These are phyloP conservation scores for Tolypocladium sp. DNA, from an alignment of 2,329 filamentous ascomycete species.

Conservation along the genomic window DNA sequence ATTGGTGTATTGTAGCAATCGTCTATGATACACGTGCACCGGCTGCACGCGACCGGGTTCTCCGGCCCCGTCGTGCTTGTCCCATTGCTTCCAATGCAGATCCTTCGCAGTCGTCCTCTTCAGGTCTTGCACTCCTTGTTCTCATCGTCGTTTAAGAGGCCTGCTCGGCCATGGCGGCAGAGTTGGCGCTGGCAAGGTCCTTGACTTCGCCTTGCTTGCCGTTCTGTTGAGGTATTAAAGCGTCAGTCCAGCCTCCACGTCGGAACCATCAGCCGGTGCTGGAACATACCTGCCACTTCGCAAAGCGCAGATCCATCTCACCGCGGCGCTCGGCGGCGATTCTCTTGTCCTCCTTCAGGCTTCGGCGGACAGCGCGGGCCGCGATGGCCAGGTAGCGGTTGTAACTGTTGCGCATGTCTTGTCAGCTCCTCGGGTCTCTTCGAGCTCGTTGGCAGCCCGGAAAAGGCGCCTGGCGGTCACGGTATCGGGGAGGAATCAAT, in stretches of 20 bases:
- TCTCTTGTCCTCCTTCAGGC: slow-evolving; percentile 92
- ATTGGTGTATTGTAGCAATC: slow-evolving; percentile 22
- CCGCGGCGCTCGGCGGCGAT: slow-evolving; percentile 81
- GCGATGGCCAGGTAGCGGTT: slow-evolving; percentile 98
- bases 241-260: slow-evolving; percentile 10
- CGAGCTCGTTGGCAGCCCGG: not conserved
- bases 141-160: slow-evolving; percentile 16
- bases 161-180: slow-evolving; percentile 25
- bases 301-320: slow-evolving; percentile 79
- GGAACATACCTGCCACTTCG: slow-evolving; percentile 78
- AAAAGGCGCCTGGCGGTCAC: not conserved
- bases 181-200: slow-evolving; percentile 54
- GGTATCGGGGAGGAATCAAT: slow-evolving; percentile 14
- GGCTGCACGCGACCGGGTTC: slow-evolving; percentile 13
- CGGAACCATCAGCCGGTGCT: not conserved
- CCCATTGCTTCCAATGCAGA: slow-evolving; percentile 7
- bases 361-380: slow-evolving; percentile 88
- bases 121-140: not conserved
- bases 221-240: slow-evolving; percentile 53
- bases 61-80: slow-evolving; percentile 11
- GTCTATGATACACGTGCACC: slow-evolving; percentile 23
- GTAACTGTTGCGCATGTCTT: slow-evolving; percentile 57
- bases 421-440: slow-evolving; percentile 22
- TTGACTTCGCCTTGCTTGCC: slow-evolving; percentile 89
- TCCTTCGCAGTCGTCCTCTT: slow-evolving; percentile 1